Conservation (phyloP, 2,329 filamentous ascomycete species). For the Apiospora saccharicola region DNA sequence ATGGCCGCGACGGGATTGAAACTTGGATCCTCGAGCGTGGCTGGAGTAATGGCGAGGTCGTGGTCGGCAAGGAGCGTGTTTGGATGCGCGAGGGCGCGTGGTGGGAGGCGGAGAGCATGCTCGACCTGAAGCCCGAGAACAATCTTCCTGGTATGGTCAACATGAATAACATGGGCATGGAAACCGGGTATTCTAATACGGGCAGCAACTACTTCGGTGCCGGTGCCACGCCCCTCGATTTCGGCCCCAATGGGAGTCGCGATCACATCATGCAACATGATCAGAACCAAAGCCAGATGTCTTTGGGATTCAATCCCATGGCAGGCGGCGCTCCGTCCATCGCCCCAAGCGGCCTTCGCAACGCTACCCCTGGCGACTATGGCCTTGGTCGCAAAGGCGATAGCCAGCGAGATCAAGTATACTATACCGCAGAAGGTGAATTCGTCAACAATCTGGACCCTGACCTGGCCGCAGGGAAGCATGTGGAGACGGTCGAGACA, state of each 20-base stretch:
- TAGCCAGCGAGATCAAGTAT: conserved; percentile 73
- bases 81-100: conserved; percentile 95
- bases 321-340: conserved; percentile 62
- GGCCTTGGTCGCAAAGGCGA: conserved; percentile 89
- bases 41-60: conserved; percentile 97
- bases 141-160: conserved; percentile 42
- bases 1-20: conserved; percentile 91
- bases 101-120: conserved; percentile 98
- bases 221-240: conserved; percentile 62
- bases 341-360: conserved; percentile 64
- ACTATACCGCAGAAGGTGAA: conserved; percentile 75
- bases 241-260: conserved; percentile 70
- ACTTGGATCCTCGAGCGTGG: conserved; percentile 93
- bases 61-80: conserved; percentile 87
- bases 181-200: conserved; percentile 74
- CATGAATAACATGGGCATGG: conserved; percentile 59
- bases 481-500: conserved; percentile 74
- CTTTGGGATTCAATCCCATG: conserved; percentile 47
- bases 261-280: conserved; percentile 73
- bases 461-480: conserved; percentile 78
- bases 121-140: conserved; percentile 78
- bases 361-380: conserved; percentile 75
- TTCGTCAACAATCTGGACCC: conserved; percentile 76
- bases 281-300: conserved; percentile 58
- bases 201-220: conserved; percentile 73